Evolutionary conservation across 805 yeast species (phyloP), one percentile per base, ranked within the genome.

Genomic region (Candida rishiriensis): DNA sequence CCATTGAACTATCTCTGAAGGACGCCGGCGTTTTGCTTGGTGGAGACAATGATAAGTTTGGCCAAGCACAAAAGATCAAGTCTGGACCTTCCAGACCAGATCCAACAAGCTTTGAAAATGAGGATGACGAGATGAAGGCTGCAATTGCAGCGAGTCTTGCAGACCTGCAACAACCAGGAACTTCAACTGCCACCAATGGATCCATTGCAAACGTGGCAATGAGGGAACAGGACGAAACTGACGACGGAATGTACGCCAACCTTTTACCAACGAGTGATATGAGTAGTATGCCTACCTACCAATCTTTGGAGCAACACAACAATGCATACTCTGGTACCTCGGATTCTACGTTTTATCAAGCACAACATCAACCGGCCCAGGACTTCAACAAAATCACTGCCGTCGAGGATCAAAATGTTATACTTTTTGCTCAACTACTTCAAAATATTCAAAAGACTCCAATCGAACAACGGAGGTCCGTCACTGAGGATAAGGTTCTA

Each of bases 61-160:
- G 10, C 36, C 39, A 14, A 12, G 42, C 52, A 3, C 40, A 44
- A 2, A 46, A 29, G 8, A 31, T n/a, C 8, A 28, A 18, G 3
- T 39, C 47, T 3, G 36, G 13, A 3, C 21, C 38, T 8, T 16
- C 41, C 6, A n/a, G 31, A 21, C 29, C 36, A 8, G 32, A 48
- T 5, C 48, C 47, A n/a, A 35, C 37, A 11, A 59, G 49, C 2
- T 68, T 63, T 13, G 86, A 79, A 2, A 88, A 85, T 15, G 86
- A 83, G 14, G 96, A 89, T 57, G 91, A 84, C 33, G 96, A 88
- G 32, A 77, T 91, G 81, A 86, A 81, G 60, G 95, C 93, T 1
- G 99, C 98, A 0, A 91, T 93, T 46, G 96, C 85, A 13, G 96
- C 96, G 1, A 88, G 96, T 63, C 71, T 93, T 49, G 74, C 73